These are phyloP conservation scores for Pseudodiploospora longispora DNA, from an alignment of 2,329 filamentous ascomycete species.

Conservation along the genomic window DNA sequence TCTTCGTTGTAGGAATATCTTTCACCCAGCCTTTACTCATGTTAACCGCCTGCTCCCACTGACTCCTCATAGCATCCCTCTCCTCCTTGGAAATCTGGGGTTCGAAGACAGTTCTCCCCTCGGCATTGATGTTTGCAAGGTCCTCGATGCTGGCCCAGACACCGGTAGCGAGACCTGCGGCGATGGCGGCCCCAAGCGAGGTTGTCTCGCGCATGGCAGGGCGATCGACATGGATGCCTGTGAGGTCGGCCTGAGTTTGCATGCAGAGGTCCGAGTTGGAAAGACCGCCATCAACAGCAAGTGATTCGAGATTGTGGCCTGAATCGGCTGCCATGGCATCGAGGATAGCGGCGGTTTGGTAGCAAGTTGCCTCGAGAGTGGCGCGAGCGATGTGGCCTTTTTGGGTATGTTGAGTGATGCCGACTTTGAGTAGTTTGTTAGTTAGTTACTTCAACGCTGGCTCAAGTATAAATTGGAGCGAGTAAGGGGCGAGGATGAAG, in stretches of 20 bases:
- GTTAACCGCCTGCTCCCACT: constrained; percentile 50
- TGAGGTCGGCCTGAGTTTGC: constrained; percentile 85
- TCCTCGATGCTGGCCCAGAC: constrained; percentile 72
- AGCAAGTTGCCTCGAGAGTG: constrained; percentile 85
- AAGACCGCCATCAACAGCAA: constrained; percentile 85
- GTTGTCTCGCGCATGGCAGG: constrained; percentile 89
- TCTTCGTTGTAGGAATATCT: constrained; percentile 13
- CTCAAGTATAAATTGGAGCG: too few species aligned
- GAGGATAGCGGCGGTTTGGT: constrained; percentile 85
- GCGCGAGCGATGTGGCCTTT: constrained; percentile 82
- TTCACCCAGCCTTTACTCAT: constrained; percentile 50
- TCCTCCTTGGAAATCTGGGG: constrained; percentile 48
- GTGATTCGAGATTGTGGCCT: constrained; percentile 61
- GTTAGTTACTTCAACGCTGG: neutral
- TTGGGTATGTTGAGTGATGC: constrained; percentile 77
- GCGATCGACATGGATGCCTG: constrained; percentile 71
- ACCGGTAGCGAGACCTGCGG: constrained; percentile 74
- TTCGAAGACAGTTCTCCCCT: constrained; percentile 61
- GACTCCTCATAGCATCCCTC: constrained; percentile 34
- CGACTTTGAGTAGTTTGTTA: constrained; percentile 39
- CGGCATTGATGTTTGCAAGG: constrained; percentile 63
- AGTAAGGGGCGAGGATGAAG: neutral
- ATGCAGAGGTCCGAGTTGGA: constrained; percentile 84
- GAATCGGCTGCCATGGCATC: constrained; percentile 87
- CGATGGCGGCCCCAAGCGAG: constrained; percentile 79